These are phyloP conservation scores for Pseudozyma pruni DNA, from an alignment of 1,284 basidiomycete genomes.

Conservation along the genomic window DNA sequence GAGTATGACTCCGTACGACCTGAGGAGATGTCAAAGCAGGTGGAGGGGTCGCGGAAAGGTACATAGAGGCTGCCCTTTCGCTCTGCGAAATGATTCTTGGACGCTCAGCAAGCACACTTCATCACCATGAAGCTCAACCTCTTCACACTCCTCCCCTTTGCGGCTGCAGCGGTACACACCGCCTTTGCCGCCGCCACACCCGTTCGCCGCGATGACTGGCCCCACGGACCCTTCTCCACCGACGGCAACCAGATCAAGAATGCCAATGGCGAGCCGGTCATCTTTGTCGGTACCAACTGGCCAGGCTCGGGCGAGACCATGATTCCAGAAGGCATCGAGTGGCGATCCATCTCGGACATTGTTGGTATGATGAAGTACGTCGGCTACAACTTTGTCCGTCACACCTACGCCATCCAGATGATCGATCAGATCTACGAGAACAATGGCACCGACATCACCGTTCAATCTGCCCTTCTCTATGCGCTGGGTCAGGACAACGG, in stretches of 20 bases:
- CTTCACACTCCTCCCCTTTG: conserved; percentile 16
- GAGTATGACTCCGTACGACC: no score
- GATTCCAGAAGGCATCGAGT: conserved; percentile 44
- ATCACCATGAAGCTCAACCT: conserved; percentile 29
- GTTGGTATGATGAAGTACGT: conserved; percentile 35
- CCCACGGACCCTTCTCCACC: conserved; percentile 31
- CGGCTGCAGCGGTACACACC: conserved; percentile 13
- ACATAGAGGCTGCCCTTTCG: background rate
- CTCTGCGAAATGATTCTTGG: no score
- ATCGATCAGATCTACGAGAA: conserved; percentile 52
- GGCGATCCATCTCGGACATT: conserved; percentile 27
- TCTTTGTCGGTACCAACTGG: conserved; percentile 44
- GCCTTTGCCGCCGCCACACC: conserved; percentile 15
- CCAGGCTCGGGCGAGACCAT: conserved; percentile 42
- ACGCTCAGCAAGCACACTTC: background rate
- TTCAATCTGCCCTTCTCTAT: conserved; percentile 19
- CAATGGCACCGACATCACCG: conserved; percentile 28
- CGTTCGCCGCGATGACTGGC: conserved; percentile 27
- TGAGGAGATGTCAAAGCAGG: no score
- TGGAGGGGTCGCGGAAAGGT: background rate
- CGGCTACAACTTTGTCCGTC: conserved; percentile 47
- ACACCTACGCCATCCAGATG: conserved; percentile 46
- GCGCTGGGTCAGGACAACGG: conserved; percentile 33
- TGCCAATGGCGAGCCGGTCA: conserved; percentile 30
- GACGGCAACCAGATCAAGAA: conserved; percentile 39